Evolutionary conservation across 495 filamentous ascomycete genomes (phyloP).

Genomic region (Xylaria venustula): DNA sequence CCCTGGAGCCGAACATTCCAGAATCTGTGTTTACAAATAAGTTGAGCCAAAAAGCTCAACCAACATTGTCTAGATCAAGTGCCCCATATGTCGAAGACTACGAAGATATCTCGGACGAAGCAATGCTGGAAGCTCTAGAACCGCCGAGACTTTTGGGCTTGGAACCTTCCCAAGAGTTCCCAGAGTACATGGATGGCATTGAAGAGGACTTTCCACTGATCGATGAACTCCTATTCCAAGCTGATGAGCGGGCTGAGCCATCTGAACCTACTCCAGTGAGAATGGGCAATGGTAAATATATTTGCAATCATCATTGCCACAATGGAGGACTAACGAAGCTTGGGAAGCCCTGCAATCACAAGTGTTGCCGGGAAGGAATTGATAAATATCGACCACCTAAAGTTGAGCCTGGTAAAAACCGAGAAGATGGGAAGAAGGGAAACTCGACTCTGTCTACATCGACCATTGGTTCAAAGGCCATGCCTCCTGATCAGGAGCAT

Average conservation of each 20-base stretch:
- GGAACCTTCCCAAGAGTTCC: slow-evolving; percentile 44
- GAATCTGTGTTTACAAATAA: slow-evolving; percentile 50
- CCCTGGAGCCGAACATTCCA: slow-evolving; percentile 62
- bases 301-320: slow-evolving; percentile 74
- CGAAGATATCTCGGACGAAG: slow-evolving; percentile 32
- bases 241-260: not conserved
- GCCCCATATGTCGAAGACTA: slow-evolving; percentile 18
- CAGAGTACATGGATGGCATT: slow-evolving; percentile 50
- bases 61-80: not conserved
- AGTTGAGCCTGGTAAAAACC: slow-evolving; percentile 22
- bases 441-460: not conserved
- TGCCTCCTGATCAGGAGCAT: not conserved
- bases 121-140: slow-evolving; percentile 22
- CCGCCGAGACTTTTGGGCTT: slow-evolving; percentile 4
- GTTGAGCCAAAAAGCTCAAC: slow-evolving; percentile 5
- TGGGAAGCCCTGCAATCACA: slow-evolving; percentile 53
- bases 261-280: slow-evolving; percentile 35
- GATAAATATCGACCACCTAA: slow-evolving; percentile 69
- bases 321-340: slow-evolving; percentile 69
- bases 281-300: slow-evolving; percentile 81
- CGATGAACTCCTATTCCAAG: slow-evolving; percentile 16
- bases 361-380: slow-evolving; percentile 85
- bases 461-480: not conserved
- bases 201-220: slow-evolving; percentile 23
- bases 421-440: not conserved